These are phyloP conservation scores for Coniella lustricola DNA, from an alignment of 2,329 filamentous ascomycete genomes.

Conservation along the genomic window DNA sequence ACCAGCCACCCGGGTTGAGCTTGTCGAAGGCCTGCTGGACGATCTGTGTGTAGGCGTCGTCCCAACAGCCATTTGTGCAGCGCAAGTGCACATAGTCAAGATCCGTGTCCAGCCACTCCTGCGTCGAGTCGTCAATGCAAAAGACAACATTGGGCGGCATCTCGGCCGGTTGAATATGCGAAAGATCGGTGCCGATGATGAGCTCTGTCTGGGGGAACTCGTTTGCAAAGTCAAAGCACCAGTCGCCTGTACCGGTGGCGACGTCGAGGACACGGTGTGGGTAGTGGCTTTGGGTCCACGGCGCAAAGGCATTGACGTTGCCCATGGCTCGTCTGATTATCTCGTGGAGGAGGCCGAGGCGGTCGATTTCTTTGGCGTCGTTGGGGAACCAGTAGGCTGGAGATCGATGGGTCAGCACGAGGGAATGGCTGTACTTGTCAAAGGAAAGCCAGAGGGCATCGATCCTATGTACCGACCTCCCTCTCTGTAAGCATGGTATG, in stretches of 20 bases:
- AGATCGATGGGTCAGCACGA: not conserved
- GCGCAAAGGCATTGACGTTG: constrained; percentile 25
- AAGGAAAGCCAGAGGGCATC: not conserved
- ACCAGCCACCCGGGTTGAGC: constrained; percentile 45
- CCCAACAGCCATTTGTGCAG: constrained; percentile 42
- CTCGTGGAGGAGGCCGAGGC: constrained; percentile 25
- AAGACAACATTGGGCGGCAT: constrained; percentile 67
- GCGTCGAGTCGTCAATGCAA: constrained; percentile 59
- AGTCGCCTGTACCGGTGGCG: constrained; percentile 51
- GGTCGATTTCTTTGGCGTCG: constrained; percentile 25
- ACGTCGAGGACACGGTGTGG: constrained; percentile 28
- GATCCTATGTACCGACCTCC: constrained; percentile 2
- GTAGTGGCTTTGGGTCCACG: constrained; percentile 21
- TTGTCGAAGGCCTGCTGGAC: constrained; percentile 45
- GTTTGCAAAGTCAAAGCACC: constrained; percentile 63
- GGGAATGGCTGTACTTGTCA: not conserved
- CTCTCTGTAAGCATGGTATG: constrained; percentile 15
- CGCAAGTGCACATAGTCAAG: constrained; percentile 51
- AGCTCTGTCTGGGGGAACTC: constrained; percentile 47
- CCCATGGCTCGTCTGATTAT: constrained; percentile 26
- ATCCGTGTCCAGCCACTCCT: constrained; percentile 46
- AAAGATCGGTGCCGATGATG: constrained; percentile 59
- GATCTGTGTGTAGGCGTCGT: constrained; percentile 39
- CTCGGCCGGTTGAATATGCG: constrained; percentile 57
- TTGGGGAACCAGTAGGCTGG: constrained; percentile 30